Base-by-base conservation (phyloP, 495 filamentous ascomycete species). In the Hypoxylon fuscum region DNA sequence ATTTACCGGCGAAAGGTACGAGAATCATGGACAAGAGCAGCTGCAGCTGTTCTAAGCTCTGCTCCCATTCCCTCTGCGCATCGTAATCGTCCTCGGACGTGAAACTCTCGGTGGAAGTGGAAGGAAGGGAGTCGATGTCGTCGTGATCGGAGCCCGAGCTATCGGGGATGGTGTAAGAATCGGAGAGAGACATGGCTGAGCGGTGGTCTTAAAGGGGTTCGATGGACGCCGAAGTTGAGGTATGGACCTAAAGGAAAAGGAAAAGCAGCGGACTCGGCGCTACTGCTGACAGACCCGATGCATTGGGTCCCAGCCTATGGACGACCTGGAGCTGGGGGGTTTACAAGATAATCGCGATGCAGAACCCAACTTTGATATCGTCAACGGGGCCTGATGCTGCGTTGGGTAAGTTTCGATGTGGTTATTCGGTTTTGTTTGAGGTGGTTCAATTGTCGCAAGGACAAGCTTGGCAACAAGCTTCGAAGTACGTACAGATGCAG, bases 41-140 rank as follows among this genome's bases (percentile, higher is more conserved):
- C 80, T 98, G 91, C 42, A 98, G 75, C 76, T 98, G 95, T 77
- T 96, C 90, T 62, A 98, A 76, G 64, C 88, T 93, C 68, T 92
- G 91, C 62, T 91, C 88, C 95, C 95, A 98, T 74, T 98, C 93
- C 15, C 81, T 83, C 73, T 98, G 94, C 14, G 95, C 95, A 69
- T 96, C 92, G 22, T 87, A 89, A 21, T 87, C 79, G n/a, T 80
- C 77, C 0, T 86, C 81, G 42, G 80, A 79, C 51, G 81, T 77
- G 49, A 88, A 86, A 31, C 80, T 78, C 22, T 83, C 78, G 62
- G 85, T 88, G 31, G 87, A 83, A 55, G 87, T 83, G 42, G 90
- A 93, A 31, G 91, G 89, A 2, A 96, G 83, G 11, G 91, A 95
- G 59, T 91, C 89, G 68, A 93, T 71, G 3, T 93, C 90, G 59